Evolutionary conservation across 495 filamentous ascomycete species (phyloP).

Genomic region (Xylaria telfairii): DNA sequence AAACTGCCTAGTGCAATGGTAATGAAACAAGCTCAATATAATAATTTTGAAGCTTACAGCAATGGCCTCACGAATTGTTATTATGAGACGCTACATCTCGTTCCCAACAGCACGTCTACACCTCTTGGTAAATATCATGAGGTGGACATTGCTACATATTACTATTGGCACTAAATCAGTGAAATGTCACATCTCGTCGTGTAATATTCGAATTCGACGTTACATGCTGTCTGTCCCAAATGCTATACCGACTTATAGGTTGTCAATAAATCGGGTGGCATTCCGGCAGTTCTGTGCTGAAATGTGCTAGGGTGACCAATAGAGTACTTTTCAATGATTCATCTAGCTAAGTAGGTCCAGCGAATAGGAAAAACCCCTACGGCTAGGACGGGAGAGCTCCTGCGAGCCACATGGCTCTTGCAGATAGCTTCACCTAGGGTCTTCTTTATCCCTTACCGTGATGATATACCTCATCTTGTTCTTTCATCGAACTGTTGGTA

Average conservation of each 20-base stretch:
- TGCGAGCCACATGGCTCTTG: not conserved
- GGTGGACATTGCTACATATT: not conserved
- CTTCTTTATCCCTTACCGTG: not conserved
- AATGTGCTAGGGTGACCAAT: not conserved
- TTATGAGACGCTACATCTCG: not conserved
- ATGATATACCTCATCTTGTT: not conserved
- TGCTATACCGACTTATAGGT: not conserved
- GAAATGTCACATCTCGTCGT: not conserved
- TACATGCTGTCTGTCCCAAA: not conserved
- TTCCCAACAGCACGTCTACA: not conserved
- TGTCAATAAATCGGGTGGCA: not conserved
- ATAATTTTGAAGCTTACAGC: not conserved
- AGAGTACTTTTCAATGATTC: conserved; percentile 4
- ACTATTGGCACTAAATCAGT: not conserved
- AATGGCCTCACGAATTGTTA: not conserved
- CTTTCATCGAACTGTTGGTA: not conserved
- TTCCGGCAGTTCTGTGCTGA: not conserved
- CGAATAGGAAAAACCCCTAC: not conserved
- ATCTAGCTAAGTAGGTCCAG: not conserved
- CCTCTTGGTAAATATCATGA: not conserved
- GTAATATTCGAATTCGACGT: not conserved
- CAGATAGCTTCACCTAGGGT: not conserved
- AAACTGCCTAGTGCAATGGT: not conserved
- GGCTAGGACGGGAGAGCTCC: not conserved
- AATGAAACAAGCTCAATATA: conserved; percentile 4